Evolutionary conservation across 1,284 basidiomycete genomes (phyloP).

Genomic region (Malassezia dermatis): DNA sequence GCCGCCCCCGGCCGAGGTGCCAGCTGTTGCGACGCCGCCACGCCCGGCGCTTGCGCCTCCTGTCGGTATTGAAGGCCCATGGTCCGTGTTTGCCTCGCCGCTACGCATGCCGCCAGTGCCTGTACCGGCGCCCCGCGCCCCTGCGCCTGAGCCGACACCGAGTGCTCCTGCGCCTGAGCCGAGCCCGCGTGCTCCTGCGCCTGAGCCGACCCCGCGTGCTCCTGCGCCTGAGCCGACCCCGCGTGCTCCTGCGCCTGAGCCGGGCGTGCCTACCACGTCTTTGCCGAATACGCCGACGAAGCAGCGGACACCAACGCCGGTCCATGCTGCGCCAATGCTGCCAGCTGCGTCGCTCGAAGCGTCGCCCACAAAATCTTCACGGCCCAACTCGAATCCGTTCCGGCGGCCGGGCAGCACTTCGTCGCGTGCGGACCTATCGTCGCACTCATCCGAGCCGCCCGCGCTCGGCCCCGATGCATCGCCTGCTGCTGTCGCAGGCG

Average conservation of each 20-base stretch:
- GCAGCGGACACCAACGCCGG: neutral
- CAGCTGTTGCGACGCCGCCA: neutral
- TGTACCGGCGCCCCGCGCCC: neutral
- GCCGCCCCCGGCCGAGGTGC: neutral
- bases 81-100: slow-evolving; percentile 7
- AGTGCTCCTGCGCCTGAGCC: too few species aligned
- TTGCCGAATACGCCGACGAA: neutral
- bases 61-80: neutral
- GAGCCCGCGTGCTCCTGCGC: too few species aligned
- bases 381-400: slow-evolving; percentile 6
- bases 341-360: too few species aligned
- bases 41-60: neutral
- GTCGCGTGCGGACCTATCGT: neutral
- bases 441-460: neutral
- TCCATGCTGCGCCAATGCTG: neutral
- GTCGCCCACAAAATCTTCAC: neutral
- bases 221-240: neutral
- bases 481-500: neutral
- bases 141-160: neutral
- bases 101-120: neutral
- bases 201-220: too few species aligned
- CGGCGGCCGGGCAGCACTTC: neutral
- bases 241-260: neutral
- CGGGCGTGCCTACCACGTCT: neutral
- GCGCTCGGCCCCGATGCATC: neutral